These are phyloP conservation scores for Leishmania guyanensis DNA, from an alignment of 208 protist species.

Conservation along the genomic window DNA sequence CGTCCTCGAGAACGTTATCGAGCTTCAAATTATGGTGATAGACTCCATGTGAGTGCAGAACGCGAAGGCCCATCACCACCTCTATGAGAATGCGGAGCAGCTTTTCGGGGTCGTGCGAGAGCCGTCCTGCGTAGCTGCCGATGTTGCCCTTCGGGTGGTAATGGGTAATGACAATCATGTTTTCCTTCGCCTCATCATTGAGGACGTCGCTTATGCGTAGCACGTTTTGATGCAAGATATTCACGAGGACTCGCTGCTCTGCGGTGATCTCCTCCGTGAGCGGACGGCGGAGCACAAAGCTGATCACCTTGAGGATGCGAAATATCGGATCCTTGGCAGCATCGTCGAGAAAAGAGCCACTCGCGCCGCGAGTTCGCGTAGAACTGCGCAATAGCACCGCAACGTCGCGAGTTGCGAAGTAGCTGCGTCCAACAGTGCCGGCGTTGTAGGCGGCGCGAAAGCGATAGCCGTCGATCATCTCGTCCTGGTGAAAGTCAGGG, in stretches of 20 bases:
- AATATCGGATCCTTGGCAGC: conserved; percentile 12
- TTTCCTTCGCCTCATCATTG: conserved; percentile 76
- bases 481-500: conserved; percentile 58
- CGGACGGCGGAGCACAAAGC: conserved; percentile 61
- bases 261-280: conserved; percentile 51
- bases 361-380: not conserved
- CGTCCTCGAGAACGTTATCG: conserved; percentile 73
- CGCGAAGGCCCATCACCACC: conserved; percentile 61
- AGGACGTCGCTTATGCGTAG: conserved; percentile 67
- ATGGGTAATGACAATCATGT: conserved; percentile 69
- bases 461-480: conserved; percentile 55
- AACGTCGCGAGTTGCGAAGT: conserved; percentile 41
- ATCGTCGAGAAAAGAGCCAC: conserved; percentile 1
- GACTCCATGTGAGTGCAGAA: conserved; percentile 75
- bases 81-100: conserved; percentile 58
- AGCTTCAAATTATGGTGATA: conserved; percentile 87
- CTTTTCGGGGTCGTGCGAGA: conserved; percentile 52
- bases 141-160: conserved; percentile 56
- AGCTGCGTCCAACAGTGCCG: conserved; percentile 77
- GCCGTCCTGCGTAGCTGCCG: conserved; percentile 42
- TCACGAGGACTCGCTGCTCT: conserved; percentile 62
- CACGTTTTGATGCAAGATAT: conserved; percentile 56
- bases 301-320: conserved; percentile 71
- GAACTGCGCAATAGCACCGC: conserved; percentile 6
- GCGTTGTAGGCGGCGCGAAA: conserved; percentile 49